Base-by-base conservation (phyloP, 208 protist species). In the Polymyxa betae region DNA sequence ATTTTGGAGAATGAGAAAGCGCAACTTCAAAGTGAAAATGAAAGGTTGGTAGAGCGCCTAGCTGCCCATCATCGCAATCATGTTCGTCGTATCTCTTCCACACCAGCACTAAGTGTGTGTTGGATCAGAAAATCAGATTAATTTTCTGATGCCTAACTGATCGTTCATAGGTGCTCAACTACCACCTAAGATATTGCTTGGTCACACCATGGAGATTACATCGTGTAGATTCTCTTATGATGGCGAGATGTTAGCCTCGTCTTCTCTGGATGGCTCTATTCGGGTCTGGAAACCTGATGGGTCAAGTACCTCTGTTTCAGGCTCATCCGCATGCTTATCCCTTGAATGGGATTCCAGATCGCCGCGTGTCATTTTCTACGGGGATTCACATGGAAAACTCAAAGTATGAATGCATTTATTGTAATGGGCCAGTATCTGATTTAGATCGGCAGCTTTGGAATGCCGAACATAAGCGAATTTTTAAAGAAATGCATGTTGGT, bases 341-440 rank as follows among this genome's bases (percentile, higher is more conserved):
- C 16, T 82, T 43, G 72, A 82, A 82, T 82, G 72, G 72, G 72
- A 82, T 82, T 5, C 40, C 10, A 35, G 72, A n/a, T 82, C 72
- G 16, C 72, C 5, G 5, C 5, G 35, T 43, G 35, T 82, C 40
- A 20, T 82, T 20, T 43, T 40, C n/a, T 82, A 82, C 72, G 72
- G 72, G n/a, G 35, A 82, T 35, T 35, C 72, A 5, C 5, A 82
- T 43, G 72, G 72, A 35, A 35, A 43, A 12, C 5, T 82, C n/a
- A 82, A 82, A 35, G 72, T 82, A 60, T 60, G 5, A 29, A 29
- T 24, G 49, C 12, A 60, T 60, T 5, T 60, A 29, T 60, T 5
- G 5, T 60, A 29, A 29, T 60, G 5, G 5, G 24, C 49, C 5
- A 60, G 5, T 29, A 5, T 60, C 24, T 60, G 5, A 60, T 24